A percentile compares a stretch with the other conserved stretches of the same genome.
phyloP scores from a whole-genome alignment of 768 basidiomycete genomes.

The Grammothele lineata region DNA sequence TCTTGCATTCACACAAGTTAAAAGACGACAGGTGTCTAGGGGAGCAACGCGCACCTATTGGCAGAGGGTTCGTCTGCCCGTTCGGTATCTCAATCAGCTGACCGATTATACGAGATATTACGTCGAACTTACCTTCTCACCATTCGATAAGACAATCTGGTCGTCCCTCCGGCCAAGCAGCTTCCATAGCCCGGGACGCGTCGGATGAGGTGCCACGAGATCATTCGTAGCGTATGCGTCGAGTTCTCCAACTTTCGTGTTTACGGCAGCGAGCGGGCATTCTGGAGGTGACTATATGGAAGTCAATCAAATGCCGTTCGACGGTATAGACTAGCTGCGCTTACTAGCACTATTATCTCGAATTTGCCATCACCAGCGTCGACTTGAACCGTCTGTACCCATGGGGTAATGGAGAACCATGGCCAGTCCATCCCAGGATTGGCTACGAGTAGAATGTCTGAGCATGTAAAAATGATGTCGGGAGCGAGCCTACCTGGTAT shows the following conservation, averaged over 20 bases:
- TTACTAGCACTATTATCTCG: not conserved
- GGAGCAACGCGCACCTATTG: slow-evolving; percentile 25
- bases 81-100: too few species aligned
- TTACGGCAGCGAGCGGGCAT: not conserved
- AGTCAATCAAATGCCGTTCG: not conserved
- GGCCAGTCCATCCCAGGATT: slow-evolving; percentile 3
- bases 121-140: slow-evolving; percentile 30
- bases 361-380: not conserved
- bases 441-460: not conserved
- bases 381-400: not conserved
- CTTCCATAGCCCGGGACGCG: slow-evolving; percentile 31
- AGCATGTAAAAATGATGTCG: too few species aligned
- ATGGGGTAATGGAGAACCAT: slow-evolving; percentile 2
- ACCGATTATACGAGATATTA: not conserved
- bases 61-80: slow-evolving; percentile 34
- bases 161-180: slow-evolving; percentile 41
- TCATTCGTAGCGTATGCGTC: slow-evolving; percentile 37
- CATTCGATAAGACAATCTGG: slow-evolving; percentile 40
- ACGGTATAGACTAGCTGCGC: not conserved
- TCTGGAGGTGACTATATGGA: not conserved
- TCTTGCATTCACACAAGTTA: slow-evolving; percentile 23
- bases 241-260: slow-evolving; percentile 21
- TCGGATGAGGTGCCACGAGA: slow-evolving; percentile 38
- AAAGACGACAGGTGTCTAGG: too few species aligned
- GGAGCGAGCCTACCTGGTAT: not conserved